Evolutionary conservation across 176 grass and related monocot genomes (phyloP), one percentile per base, ranked within the genome.

Genomic region (Eleusine coracana): DNA sequence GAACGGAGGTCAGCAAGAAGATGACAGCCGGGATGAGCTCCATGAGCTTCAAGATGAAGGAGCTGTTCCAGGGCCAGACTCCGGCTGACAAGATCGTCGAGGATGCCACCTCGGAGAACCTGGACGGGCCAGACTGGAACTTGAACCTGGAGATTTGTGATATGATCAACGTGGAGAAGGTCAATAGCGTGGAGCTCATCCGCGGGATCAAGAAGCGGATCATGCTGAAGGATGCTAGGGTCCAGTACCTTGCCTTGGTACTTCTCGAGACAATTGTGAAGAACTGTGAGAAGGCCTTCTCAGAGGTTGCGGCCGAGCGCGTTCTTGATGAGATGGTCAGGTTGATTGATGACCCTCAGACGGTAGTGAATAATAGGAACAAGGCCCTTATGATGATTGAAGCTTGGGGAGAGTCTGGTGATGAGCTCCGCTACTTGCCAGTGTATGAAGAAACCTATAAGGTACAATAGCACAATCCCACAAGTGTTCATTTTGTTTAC

Each of bases 381-480:
- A 97, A 94, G 73, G 77, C 87, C 36, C 94, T 97, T 51, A 85
- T 88, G 15, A 71, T 97, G 68, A 92, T 97, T 83, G 94, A 97
- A 55, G 82, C 89, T 2, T 97, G 94, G 94, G 94, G 94, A 27
- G 89, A 97, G 72, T 91, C 92, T 39, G 92, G 89, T 20, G 83
- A 94, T 84, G 94, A 97, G 73, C 90, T 97, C 65, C 92, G 92
- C 36, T 97, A 97, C 83, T 83, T 97, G 76, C 94, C 92, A 44
- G 85, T 97, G 37, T 97, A 92, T 78, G 94, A 97, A 73, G 92
- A 97, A 87, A 97, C 94, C 38, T 97, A 97, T 86, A 97, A 97
- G 89, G 94, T 97, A 85, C 64, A 37, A 69, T 51, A 69, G 67
- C 27, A 0, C 7, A 34, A 41, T 10, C 64, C 62, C 27, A 0